These are phyloP conservation scores for Smittium culicis DNA, from an alignment of 371 early-diverging fungal genomes.

Conservation along the genomic window DNA sequence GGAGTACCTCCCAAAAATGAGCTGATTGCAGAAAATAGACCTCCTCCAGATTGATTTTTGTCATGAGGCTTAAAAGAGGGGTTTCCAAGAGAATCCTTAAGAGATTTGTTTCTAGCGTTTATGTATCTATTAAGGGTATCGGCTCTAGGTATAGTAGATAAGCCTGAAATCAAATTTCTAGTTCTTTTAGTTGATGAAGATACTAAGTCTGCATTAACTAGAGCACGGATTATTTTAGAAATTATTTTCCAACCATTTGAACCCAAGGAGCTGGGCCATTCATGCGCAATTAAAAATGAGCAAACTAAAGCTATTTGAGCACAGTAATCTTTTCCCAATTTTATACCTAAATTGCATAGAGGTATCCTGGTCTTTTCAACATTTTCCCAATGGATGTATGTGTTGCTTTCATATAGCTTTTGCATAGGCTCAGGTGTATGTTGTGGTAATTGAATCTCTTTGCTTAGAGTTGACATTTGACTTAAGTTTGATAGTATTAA, in stretches of 20 bases:
- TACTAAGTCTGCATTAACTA: slow-evolving; percentile 21
- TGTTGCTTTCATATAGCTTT: slow-evolving; percentile 66
- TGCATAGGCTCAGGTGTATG: slow-evolving; percentile 42
- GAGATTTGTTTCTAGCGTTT: not conserved
- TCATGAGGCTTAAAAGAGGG: slow-evolving; percentile 66
- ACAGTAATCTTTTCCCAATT: slow-evolving; percentile 76
- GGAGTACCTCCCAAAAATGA: slow-evolving; percentile 27
- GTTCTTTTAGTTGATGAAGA: slow-evolving; percentile 15
- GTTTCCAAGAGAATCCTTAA: slow-evolving; percentile 29
- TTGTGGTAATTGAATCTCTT: slow-evolving; percentile 2
- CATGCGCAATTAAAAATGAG: slow-evolving; percentile 41
- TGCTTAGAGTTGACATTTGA: slow-evolving; percentile 7
- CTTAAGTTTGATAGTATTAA: not conserved
- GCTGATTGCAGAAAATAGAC: slow-evolving; percentile 28
- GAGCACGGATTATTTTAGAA: slow-evolving; percentile 13
- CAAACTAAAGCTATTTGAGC: slow-evolving; percentile 79
- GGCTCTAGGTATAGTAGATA: slow-evolving; percentile 69
- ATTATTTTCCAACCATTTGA: slow-evolving; percentile 55
- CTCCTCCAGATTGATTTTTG: slow-evolving; percentile 28
- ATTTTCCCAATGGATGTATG: slow-evolving; percentile 49
- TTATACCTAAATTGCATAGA: slow-evolving; percentile 54
- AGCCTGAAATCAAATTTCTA: slow-evolving; percentile 43
- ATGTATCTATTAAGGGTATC: slow-evolving; percentile 30
- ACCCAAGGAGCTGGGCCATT: slow-evolving; percentile 20
- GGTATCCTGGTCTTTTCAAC: slow-evolving; percentile 43